phyloP scores from a whole-genome alignment of 2,329 filamentous ascomycete genomes.

The Nemania serpens region DNA sequence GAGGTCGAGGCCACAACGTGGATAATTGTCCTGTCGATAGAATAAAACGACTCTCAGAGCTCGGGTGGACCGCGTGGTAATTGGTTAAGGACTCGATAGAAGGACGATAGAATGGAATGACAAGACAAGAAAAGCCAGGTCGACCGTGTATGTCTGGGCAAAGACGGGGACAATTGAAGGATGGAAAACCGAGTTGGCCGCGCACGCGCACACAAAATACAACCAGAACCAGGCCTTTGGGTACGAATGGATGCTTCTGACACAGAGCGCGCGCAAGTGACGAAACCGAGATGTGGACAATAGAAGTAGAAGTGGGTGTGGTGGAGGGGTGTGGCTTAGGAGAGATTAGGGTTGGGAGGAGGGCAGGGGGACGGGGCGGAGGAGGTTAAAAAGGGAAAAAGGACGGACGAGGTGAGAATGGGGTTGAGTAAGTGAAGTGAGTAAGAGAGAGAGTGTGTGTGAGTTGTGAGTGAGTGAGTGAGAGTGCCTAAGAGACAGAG shows the following conservation, averaged over 20 bases:
- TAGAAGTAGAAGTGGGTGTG: constrained; percentile 40
- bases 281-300: constrained; percentile 40
- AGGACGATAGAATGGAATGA: constrained; percentile 16
- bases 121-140: constrained; percentile 37
- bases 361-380: constrained; percentile 32
- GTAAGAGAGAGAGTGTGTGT: constrained; percentile 29
- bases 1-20: constrained; percentile 18
- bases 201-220: constrained; percentile 43
- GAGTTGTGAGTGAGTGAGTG: constrained; percentile 29
- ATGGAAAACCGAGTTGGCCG: constrained; percentile 42
- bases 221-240: constrained; percentile 41
- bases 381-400: constrained; percentile 33
- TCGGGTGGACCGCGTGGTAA: constrained; percentile 35
- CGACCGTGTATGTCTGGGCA: constrained; percentile 28
- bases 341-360: constrained; percentile 43
- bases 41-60: constrained; percentile 38
- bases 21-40: constrained; percentile 15
- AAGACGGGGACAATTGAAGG: constrained; percentile 39
- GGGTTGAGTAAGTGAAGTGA: constrained; percentile 31
- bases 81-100: constrained; percentile 21
- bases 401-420: constrained; percentile 37
- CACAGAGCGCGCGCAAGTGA: constrained; percentile 44
- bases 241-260: constrained; percentile 45
- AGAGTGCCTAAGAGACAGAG: constrained; percentile 34
- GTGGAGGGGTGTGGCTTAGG: constrained; percentile 23